A percentile compares a stretch with the other conserved stretches of the same genome.
Evolutionary conservation across 1,284 basidiomycete genomes (phyloP).

Genomic region (Ustilago curta): DNA sequence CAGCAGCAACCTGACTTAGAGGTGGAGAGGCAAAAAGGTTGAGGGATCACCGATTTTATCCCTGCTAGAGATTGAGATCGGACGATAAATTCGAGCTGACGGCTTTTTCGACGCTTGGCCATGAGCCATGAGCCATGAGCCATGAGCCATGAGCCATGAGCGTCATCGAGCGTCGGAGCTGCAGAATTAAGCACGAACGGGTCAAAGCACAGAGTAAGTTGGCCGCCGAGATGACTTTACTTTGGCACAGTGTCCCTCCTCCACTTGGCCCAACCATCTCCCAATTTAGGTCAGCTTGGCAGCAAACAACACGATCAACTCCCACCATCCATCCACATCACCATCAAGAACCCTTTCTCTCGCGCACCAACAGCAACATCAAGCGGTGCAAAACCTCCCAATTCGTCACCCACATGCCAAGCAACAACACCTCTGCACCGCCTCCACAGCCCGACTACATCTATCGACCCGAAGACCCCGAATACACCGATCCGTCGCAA

Average conservation of each 20-base stretch:
- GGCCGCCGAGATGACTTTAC: neutral
- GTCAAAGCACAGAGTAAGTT: neutral
- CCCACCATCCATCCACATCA: neutral
- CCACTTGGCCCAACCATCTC: conserved; percentile 1
- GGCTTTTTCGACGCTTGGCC: neutral
- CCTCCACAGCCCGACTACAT: conserved; percentile 68
- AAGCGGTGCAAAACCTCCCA: too few species aligned
- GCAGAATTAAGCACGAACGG: neutral
- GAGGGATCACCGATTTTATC: neutral
- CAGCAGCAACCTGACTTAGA: too few species aligned
- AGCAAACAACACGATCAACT: neutral
- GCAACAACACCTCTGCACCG: conserved; percentile 20
- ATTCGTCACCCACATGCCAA: conserved; percentile 25
- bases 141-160: too few species aligned
- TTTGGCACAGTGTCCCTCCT: too few species aligned
- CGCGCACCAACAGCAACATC: neutral
- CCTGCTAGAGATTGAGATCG: neutral
- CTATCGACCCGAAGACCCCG: conserved; percentile 53
- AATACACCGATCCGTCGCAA: conserved; percentile 36
- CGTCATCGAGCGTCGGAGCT: conserved; percentile 8
- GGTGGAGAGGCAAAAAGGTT: too few species aligned
- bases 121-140: too few species aligned
- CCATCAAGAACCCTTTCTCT: neutral
- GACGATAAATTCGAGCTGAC: neutral
- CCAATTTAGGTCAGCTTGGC: conserved; percentile 1